Base-by-base conservation (phyloP, 306 rosid species). In the Alnus rubra region DNA sequence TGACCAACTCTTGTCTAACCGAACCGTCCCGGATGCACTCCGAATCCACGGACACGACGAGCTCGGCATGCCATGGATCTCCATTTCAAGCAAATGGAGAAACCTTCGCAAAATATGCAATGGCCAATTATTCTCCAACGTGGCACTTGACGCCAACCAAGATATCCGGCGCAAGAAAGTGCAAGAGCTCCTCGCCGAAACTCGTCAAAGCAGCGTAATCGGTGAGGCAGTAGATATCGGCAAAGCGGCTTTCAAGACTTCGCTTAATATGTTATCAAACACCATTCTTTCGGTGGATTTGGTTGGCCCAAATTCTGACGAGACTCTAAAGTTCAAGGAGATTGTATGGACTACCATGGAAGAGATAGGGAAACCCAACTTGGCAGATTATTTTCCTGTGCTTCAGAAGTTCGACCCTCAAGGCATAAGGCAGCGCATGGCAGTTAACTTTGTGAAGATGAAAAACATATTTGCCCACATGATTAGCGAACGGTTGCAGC, bases 231-330 rank as follows among this genome's bases (percentile, higher is more conserved):
- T 91, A 5, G 87, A 89, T 15, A 78, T 91, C 2, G 97, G 84
- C 5, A 82, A 56, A 63, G 65, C 78, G 0, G 89, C 82, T 65
- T 91, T 86, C 68, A 73, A 47, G 33, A 86, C 89, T 0, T 28
- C 84, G 0, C 76, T 89, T 0, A 88, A 87, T 37, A 2, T 86
- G 81, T 4, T 91, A 7, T 91, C 91, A 0, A 80, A 82, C 69
- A 83, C 89, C 0, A 12, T 91, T 2, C 89, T 83, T 42, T 89
- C 89, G 0, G 47, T 70, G 31, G 93, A 91, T 83, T 69, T 90
- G n/a, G 23, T 76, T 7, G 79, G 55, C 1, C 53, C 48, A 1
- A 48, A 48, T 44, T 82, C 86, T 0, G 75, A 74, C 2, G 72
- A 18, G 23, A 83, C 82, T 0, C 78, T 84, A 18, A 79, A 84